These are phyloP conservation scores for Trichoderma sp. DNA, from an alignment of 2,329 filamentous ascomycete genomes.

Conservation along the genomic window DNA sequence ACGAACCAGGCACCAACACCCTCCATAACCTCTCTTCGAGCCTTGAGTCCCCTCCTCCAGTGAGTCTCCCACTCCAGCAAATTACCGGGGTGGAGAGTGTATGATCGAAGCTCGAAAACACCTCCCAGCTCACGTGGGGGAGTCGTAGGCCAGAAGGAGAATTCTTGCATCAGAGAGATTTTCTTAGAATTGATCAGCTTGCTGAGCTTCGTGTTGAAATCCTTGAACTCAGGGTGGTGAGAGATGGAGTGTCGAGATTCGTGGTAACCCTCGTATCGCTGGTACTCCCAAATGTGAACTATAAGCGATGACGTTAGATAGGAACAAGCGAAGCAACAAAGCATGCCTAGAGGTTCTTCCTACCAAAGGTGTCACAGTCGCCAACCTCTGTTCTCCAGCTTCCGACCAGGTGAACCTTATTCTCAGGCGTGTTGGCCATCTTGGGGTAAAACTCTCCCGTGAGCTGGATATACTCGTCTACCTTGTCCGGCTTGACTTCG, in stretches of 20 bases:
- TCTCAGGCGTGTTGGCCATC: conserved; percentile 80
- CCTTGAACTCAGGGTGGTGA: conserved; percentile 77
- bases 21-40: conserved; percentile 95
- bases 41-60: conserved; percentile 89
- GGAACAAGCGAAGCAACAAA: neutral
- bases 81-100: conserved; percentile 93
- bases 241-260: conserved; percentile 84
- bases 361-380: conserved; percentile 95
- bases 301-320: neutral
- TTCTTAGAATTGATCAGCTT: conserved; percentile 81
- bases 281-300: conserved; percentile 99
- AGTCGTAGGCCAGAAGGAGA: conserved; percentile 98
- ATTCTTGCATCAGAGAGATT: conserved; percentile 96
- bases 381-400: conserved; percentile 98
- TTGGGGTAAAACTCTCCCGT: conserved; percentile 90
- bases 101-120: conserved; percentile 93
- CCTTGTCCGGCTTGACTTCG: conserved; percentile 90
- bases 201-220: conserved; percentile 83
- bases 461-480: conserved; percentile 89
- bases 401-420: conserved; percentile 93
- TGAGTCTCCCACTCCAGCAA: conserved; percentile 98
- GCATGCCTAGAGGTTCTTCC: conserved; percentile 31
- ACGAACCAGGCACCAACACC: conserved; percentile 98
- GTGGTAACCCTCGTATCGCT: conserved; percentile 95
- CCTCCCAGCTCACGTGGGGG: conserved; percentile 87